Conservation (phyloP, 2,329 filamentous ascomycete species). For the Fusarium gaditjirri region DNA sequence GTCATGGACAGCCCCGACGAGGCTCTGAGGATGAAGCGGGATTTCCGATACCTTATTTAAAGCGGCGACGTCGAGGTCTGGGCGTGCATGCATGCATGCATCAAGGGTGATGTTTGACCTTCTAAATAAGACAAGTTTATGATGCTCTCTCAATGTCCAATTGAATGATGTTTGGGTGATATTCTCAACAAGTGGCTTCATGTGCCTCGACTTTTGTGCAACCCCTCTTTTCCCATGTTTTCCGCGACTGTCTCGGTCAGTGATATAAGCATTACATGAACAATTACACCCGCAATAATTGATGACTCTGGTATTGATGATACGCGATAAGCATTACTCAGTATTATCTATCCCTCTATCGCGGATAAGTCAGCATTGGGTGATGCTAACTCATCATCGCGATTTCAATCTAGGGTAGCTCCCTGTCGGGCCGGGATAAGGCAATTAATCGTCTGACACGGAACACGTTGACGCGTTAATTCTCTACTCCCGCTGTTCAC, state of each 20-base stretch:
- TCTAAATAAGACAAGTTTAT: neutral
- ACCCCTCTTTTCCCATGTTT: conserved; percentile 9
- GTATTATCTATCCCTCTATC: neutral
- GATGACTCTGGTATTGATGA: conserved; percentile 1
- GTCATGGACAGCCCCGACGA: conserved; percentile 56
- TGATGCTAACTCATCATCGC: conserved; percentile 1
- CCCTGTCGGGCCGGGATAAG: conserved; percentile 20
- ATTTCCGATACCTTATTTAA: conserved; percentile 60
- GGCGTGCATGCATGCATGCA: neutral
- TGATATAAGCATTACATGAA: conserved; percentile 19
- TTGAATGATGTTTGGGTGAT: neutral
- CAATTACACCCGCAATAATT: neutral
- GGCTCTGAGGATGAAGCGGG: conserved; percentile 57
- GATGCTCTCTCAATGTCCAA: neutral
- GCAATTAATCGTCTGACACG: conserved; percentile 5
- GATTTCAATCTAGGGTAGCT: conserved; percentile 18
- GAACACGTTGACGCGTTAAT: conserved; percentile 23
- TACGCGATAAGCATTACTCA: conserved; percentile 17
- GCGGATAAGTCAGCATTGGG: conserved; percentile 9
- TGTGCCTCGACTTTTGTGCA: neutral
- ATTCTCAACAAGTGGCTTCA: conserved; percentile 11
- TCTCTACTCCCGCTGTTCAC: neutral
- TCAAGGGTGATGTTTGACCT: neutral
- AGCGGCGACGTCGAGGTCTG: neutral
- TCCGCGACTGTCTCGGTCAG: neutral